Evolutionary conservation across 345 rosid genomes (phyloP).

Genomic region (Populus euphratica): DNA sequence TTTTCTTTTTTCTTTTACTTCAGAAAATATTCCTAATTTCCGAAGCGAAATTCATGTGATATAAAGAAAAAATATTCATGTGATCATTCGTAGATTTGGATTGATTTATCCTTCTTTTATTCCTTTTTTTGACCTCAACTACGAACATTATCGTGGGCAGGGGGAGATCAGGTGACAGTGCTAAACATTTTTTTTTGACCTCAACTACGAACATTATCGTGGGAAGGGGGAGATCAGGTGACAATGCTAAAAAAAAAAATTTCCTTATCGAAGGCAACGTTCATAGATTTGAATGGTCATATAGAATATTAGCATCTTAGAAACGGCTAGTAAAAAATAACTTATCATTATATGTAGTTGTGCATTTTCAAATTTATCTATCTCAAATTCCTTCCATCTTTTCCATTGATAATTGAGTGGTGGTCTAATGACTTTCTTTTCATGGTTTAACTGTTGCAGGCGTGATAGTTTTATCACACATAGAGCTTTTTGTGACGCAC

Average conservation of each 20-base stretch:
- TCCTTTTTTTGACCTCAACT: too few species aligned
- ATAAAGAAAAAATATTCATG: neutral
- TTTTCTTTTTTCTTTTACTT: too few species aligned
- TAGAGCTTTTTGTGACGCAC: constrained; percentile 26
- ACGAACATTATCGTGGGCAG: too few species aligned
- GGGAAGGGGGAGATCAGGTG: too few species aligned
- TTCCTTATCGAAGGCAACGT: neutral
- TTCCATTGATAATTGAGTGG: neutral
- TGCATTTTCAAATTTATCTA: neutral
- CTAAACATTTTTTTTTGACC: neutral
- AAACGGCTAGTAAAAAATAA: neutral
- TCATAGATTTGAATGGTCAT: neutral
- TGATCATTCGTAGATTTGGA: too few species aligned
- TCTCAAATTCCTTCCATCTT: neutral
- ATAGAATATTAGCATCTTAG: neutral
- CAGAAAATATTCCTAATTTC: neutral
- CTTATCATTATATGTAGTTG: neutral
- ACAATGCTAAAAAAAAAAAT: too few species aligned
- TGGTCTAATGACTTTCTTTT: neutral
- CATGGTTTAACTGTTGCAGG: constrained; percentile 4
- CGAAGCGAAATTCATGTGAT: neutral
- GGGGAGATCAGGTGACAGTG: too few species aligned
- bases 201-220: too few species aligned
- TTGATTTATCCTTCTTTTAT: too few species aligned
- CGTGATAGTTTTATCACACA: constrained; percentile 29